A percentile compares a stretch with the other conserved stretches of the same genome.
Evolutionary conservation across 2,329 filamentous ascomycete genomes (phyloP).

Genomic region (Cordyceps cateniannulata): DNA sequence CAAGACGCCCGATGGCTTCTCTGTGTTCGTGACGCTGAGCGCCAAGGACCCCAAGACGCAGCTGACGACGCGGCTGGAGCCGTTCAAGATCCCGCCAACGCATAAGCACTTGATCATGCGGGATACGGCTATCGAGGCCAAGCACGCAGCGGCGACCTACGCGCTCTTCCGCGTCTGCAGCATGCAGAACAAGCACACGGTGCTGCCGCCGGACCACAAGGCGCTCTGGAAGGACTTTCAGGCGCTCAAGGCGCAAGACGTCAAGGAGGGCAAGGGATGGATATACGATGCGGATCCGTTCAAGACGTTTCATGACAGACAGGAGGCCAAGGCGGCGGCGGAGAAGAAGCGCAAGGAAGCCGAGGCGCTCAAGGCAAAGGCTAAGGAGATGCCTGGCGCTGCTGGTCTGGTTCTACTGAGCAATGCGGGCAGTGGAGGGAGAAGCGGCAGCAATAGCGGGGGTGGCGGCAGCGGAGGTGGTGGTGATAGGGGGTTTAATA

Average conservation of each 20-base stretch:
- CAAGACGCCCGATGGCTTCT: constrained; percentile 67
- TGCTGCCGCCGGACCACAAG: constrained; percentile 83
- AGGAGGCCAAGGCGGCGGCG: constrained; percentile 66
- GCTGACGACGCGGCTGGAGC: constrained; percentile 66
- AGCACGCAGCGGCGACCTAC: constrained; percentile 89
- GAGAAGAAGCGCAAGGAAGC: constrained; percentile 75
- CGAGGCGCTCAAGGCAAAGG: constrained; percentile 62
- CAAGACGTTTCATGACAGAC: constrained; percentile 67
- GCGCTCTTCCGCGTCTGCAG: constrained; percentile 86
- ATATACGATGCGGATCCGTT: constrained; percentile 97
- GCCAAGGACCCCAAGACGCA: constrained; percentile 74
- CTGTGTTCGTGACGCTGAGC: constrained; percentile 74
- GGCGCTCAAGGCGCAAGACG: constrained; percentile 71
- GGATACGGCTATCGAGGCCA: constrained; percentile 79
- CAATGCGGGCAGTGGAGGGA: constrained; percentile 27
- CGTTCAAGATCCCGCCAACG: constrained; percentile 72
- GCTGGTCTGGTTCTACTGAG: constrained; percentile 49
- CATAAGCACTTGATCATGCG: constrained; percentile 71
- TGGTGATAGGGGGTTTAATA: constrained; percentile 28
- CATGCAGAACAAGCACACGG: constrained; percentile 93
- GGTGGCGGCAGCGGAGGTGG: constrained; percentile 12
- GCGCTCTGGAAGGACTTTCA: constrained; percentile 90
- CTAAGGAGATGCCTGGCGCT: constrained; percentile 54
- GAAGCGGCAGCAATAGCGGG: not conserved
- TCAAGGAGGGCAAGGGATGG: constrained; percentile 71